Evolutionary conservation across 139 green algal species (phyloP), one percentile per base, ranked within the genome.

Genomic region (Zygnema circumcarinatum): DNA sequence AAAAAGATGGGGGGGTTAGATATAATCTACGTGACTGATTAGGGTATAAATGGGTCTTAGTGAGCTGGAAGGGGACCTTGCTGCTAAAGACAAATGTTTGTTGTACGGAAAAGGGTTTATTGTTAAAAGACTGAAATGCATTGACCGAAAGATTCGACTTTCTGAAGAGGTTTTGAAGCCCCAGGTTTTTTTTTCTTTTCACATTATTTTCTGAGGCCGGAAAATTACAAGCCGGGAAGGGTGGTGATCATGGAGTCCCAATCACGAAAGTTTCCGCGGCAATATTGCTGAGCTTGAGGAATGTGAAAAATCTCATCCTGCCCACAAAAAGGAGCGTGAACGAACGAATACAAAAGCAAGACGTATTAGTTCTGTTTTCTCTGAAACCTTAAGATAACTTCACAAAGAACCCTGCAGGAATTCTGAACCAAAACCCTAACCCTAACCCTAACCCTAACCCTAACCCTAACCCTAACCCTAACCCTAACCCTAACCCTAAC

Each of bases 161-260:
- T n/a, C n/a, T n/a, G n/a, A n/a, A n/a, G n/a, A n/a, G n/a, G n/a
- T n/a, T n/a, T n/a, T n/a, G n/a, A n/a, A n/a, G n/a, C n/a, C n/a
- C n/a, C n/a, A n/a, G n/a, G n/a, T n/a, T n/a, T n/a, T n/a, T n/a
- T n/a, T n/a, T n/a, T n/a, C n/a, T n/a, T n/a, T n/a, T n/a, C 47
- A 62, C 7, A 62, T 25, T 25, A 62, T 25, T 25, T 25, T 62
- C 7, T 25, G 16, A 62, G 7, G 47, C 47, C 47, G 16, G 7
- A 62, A 62, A 62, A 62, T 84, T 78, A 98, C 25, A 98, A 90
- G 32, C 96, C 96, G 1, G 96, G 96, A 29, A 97, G 95, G 1
- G 96, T 98, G 1, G 96, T 98, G 68, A 98, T 98, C 73, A 98
- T 98, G 0, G 94, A 92, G 87, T 98, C 94, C 96, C 96, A 98